These are phyloP conservation scores for Camillea tinctor DNA, from an alignment of 2,329 filamentous ascomycete species.

Conservation along the genomic window DNA sequence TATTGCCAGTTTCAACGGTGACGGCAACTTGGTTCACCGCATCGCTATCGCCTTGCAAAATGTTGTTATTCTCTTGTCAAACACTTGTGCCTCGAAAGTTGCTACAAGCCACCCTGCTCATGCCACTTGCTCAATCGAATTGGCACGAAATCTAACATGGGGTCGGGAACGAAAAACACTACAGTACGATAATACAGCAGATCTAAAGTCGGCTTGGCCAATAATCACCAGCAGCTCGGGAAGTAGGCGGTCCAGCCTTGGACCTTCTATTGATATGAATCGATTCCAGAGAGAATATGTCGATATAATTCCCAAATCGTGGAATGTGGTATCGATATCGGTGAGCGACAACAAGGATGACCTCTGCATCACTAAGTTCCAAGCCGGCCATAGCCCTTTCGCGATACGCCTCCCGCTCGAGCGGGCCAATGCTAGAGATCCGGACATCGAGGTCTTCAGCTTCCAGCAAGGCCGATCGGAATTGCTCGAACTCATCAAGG, in stretches of 20 bases:
- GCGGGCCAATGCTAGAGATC: conserved; percentile 76
- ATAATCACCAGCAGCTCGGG: conserved; percentile 32
- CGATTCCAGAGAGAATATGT: conserved; percentile 78
- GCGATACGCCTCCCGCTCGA: conserved; percentile 83
- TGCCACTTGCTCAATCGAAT: conserved; percentile 64
- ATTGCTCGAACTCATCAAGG: conserved; percentile 76
- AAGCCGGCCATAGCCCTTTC: conserved; percentile 74
- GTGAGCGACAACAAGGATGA: conserved; percentile 81
- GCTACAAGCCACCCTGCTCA: conserved; percentile 52
- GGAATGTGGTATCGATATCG: conserved; percentile 84
- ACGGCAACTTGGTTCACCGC: conserved; percentile 60
- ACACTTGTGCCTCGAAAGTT: conserved; percentile 50
- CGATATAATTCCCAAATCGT: conserved; percentile 77
- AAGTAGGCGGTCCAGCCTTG: conserved; percentile 43
- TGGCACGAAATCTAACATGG: conserved; percentile 68
- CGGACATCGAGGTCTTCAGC: conserved; percentile 75
- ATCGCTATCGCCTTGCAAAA: conserved; percentile 64
- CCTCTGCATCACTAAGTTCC: conserved; percentile 84
- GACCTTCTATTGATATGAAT: conserved; percentile 50
- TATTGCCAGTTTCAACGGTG: conserved; percentile 50
- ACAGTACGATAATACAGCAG: conserved; percentile 38
- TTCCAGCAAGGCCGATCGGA: conserved; percentile 79
- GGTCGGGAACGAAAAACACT: conserved; percentile 61
- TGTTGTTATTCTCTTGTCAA: conserved; percentile 64
- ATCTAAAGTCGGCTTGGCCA: conserved; percentile 35